These are phyloP conservation scores for Alternaria viburni DNA, from an alignment of 2,329 filamentous ascomycete genomes.

Conservation along the genomic window DNA sequence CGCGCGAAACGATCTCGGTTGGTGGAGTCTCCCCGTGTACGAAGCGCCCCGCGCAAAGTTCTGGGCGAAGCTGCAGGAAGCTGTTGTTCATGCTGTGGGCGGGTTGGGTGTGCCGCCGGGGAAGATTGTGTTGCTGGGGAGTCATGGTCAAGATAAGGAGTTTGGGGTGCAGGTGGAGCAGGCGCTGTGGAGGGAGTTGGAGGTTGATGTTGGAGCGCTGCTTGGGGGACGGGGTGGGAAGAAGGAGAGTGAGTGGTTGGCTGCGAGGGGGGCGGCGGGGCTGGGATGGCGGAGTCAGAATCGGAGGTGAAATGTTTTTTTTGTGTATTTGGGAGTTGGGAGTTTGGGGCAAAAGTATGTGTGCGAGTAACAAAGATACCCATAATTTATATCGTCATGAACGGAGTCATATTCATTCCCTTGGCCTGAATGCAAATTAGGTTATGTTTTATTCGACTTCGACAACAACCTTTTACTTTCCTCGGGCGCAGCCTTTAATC, in stretches of 20 bases:
- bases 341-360: constrained; percentile 8
- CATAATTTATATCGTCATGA: background rate
- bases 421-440: no score
- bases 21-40: constrained; percentile 34
- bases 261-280: constrained; percentile 34
- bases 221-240: constrained; percentile 10
- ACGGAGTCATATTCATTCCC: background rate
- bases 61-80: constrained; percentile 30
- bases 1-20: constrained; percentile 26
- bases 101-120: constrained; percentile 19
- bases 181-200: constrained; percentile 27
- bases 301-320: background rate
- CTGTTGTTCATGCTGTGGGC: constrained; percentile 20
- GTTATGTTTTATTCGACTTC: no score
- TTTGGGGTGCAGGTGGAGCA: constrained; percentile 28
- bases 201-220: constrained; percentile 24
- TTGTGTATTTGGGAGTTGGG: background rate
- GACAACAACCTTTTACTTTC: background rate
- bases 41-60: constrained; percentile 28
- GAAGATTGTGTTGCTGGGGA: constrained; percentile 31
- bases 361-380: background rate
- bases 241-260: constrained; percentile 15
- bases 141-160: constrained; percentile 27
- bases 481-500: background rate
- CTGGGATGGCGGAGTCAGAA: background rate